These are phyloP conservation scores for Taphrina betulina DNA, from an alignment of 1,139 yeast species.

Conservation along the genomic window DNA sequence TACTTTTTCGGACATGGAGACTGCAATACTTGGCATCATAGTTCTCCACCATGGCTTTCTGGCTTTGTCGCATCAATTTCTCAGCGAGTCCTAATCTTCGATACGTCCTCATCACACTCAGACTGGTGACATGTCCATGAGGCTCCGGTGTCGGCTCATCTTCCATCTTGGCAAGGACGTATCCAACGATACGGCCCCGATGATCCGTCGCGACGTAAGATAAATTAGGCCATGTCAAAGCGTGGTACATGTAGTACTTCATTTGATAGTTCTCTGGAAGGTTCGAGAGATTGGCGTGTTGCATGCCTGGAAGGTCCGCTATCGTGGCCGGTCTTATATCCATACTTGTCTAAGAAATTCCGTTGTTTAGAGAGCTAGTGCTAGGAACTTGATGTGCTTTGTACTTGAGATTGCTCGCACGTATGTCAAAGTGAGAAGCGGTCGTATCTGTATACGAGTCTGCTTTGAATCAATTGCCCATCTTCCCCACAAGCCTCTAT, in stretches of 20 bases:
- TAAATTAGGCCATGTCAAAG: constrained; percentile 96
- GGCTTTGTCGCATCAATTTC: constrained; percentile 85
- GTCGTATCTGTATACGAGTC: no score
- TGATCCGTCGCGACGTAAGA: constrained; percentile 83
- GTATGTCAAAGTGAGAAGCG: no score
- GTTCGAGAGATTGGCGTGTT: constrained; percentile 87
- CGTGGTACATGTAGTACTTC: constrained; percentile 86
- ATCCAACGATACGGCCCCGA: constrained; percentile 71
- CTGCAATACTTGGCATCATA: constrained; percentile 83
- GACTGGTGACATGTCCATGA: constrained; percentile 91
- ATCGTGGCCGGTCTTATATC: constrained; percentile 87
- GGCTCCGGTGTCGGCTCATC: constrained; percentile 81
- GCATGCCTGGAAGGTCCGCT: constrained; percentile 77
- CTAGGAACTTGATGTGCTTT: background rate
- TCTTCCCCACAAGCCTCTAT: no score
- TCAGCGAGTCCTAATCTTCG: constrained; percentile 95
- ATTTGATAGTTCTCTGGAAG: constrained; percentile 91
- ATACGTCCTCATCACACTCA: constrained; percentile 92
- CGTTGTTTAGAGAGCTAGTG: background rate
- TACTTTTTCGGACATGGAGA: constrained; percentile 88
- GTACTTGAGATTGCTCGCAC: no score
- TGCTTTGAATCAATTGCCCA: no score
- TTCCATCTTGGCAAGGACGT: constrained; percentile 93
- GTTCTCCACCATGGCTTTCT: constrained; percentile 75
- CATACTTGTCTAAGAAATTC: constrained; percentile 45